Base-by-base conservation (phyloP, 306 rosid species). In the Casuarina glauca region DNA sequence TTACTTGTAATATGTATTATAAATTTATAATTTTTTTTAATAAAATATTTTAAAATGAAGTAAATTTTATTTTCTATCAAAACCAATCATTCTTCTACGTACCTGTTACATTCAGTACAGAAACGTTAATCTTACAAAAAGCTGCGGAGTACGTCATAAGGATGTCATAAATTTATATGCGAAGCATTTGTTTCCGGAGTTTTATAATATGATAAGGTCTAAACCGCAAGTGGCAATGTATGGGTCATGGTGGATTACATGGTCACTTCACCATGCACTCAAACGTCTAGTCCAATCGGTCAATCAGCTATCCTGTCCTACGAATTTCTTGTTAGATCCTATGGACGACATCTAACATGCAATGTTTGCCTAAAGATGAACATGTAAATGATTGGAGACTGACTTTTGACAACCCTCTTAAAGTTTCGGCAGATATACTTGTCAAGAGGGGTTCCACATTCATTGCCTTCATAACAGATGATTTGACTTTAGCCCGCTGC, bases 371-470 rank as follows among this genome's bases (percentile, higher is more conserved):
- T 71, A 76, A 85, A 85, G 82, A 69, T 77, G 51, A 79, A 57
- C 89, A 83, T 32, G 19, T 82, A 73, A 63, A 82, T 87, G 84
- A 84, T 87, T 73, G 80, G 81, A 51, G 45, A 73, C 75, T 79
- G 52, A 35, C 51, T 64, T 50, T 80, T 48, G 51, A 55, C 81
- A 70, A 67, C 77, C 67, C 68, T 4, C 77, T 70, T 13, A 20
- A 39, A 39, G 43, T 7, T 41, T 70, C 64, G 60, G 84, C 80
- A 69, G 54, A 52, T 54, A 76, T 52, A 11, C 39, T 49, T 36
- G 62, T 54, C 73, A 67, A 43, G 6, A 44, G 43, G 50, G 69
- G 11, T 42, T 76, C 69, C 55, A 62, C 77, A 38, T 26, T 4
- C 12, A 7, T 66, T 41, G 46, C 17, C 36, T 1, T 42, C 35